Conservation (phyloP, 805 yeast species). For the Sungouiozyma ichnusensis region DNA sequence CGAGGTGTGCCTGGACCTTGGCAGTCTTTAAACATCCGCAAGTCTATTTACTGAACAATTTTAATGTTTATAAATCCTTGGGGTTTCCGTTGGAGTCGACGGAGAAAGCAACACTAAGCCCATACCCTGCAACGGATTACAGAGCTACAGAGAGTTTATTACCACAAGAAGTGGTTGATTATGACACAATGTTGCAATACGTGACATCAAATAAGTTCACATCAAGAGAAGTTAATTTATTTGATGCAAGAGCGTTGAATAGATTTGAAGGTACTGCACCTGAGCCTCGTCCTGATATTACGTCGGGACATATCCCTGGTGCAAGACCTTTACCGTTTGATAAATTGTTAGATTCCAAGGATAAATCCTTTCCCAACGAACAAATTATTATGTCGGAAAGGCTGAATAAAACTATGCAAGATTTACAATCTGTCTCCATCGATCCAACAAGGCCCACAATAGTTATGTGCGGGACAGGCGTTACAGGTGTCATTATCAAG, state of each 20-base stretch:
- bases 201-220: constrained; percentile 31
- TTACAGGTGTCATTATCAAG: constrained; percentile 81
- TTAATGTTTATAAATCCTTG: constrained; percentile 36
- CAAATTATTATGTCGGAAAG: constrained; percentile 27
- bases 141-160: constrained; percentile 28
- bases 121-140: constrained; percentile 25
- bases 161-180: constrained; percentile 46
- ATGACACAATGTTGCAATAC: constrained; percentile 53
- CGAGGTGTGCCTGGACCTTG: constrained; percentile 89
- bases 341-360: constrained; percentile 42
- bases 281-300: constrained; percentile 81
- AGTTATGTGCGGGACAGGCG: constrained; percentile 94
- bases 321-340: constrained; percentile 67
- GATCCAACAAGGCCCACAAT: constrained; percentile 53
- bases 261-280: constrained; percentile 73
- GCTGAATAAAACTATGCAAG: constrained; percentile 37
- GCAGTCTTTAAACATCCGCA: constrained; percentile 65
- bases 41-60: constrained; percentile 65
- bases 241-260: constrained; percentile 74
- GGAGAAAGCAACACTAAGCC: constrained; percentile 9
- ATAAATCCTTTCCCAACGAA: constrained; percentile 37
- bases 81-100: constrained; percentile 38
- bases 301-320: constrained; percentile 86
- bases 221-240: constrained; percentile 17
- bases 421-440: constrained; percentile 22